A percentile compares a stretch with the other conserved stretches of the same genome.
Conservation (phyloP, 23 red algal genomes). For the Pyropia yezoensis region DNA sequence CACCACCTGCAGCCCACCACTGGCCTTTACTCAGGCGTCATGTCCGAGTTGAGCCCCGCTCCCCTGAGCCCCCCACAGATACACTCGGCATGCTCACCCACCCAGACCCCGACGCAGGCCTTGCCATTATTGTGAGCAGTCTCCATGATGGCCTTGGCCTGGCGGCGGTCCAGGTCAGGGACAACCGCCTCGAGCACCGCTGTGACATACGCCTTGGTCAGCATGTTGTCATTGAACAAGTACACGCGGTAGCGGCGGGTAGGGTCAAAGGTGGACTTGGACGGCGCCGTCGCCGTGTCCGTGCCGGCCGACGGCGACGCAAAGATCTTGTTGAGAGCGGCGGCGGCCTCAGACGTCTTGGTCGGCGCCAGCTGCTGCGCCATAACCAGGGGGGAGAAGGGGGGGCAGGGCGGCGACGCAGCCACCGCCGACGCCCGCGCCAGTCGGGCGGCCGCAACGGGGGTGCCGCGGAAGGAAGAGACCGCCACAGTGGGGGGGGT, state of each 20-base stretch:
- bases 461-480: no score
- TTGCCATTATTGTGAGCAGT: conserved; percentile 70
- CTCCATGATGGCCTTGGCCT: conserved; percentile 60
- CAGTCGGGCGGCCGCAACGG: no score
- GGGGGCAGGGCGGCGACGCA: no score
- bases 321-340: conserved; percentile 32
- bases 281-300: conserved; percentile 11
- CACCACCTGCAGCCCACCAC: background rate
- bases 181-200: conserved; percentile 57
- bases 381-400: no score
- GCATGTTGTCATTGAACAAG: conserved; percentile 72
- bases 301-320: conserved; percentile 11
- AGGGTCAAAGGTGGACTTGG: conserved; percentile 65
- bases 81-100: conserved; percentile 77
- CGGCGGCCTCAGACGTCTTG: no score
- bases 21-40: conserved; percentile 17
- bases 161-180: conserved; percentile 44
- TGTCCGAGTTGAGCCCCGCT: conserved; percentile 71
- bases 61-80: conserved; percentile 71
- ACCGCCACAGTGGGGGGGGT: no score
- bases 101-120: conserved; percentile 78
- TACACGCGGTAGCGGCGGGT: conserved; percentile 61
- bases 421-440: no score
- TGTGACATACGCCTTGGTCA: conserved; percentile 58
- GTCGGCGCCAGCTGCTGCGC: no score